These are phyloP conservation scores for Chrysosporium keratinophilum DNA, from an alignment of 2,329 filamentous ascomycete species.

Conservation along the genomic window DNA sequence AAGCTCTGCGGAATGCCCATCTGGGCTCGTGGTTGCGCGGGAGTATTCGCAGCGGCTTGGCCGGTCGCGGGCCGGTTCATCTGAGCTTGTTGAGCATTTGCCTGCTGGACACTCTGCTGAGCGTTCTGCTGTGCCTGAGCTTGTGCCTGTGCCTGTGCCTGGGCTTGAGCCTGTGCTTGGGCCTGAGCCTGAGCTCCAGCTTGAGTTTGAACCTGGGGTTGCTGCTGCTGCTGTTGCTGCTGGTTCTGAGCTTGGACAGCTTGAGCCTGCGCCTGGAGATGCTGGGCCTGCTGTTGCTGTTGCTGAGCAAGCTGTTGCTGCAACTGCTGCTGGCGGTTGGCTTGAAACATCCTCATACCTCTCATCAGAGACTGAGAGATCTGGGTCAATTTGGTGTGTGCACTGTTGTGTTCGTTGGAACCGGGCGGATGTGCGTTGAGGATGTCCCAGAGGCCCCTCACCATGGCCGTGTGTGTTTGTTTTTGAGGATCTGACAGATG, in stretches of 20 bases:
- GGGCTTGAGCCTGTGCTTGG: constrained; percentile 15
- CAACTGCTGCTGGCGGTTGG: constrained; percentile 22
- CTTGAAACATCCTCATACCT: constrained; percentile 39
- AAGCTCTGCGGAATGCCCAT: constrained; percentile 33
- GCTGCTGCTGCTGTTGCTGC: constrained; percentile 1
- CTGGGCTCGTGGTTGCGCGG: constrained; percentile 19
- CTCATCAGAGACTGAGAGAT: constrained; percentile 44
- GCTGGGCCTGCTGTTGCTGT: constrained; percentile 24
- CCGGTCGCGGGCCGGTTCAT: constrained; percentile 6
- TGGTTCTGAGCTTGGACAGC: background rate
- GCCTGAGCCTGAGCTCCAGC: constrained; percentile 17
- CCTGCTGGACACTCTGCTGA: constrained; percentile 13
- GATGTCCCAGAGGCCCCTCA: constrained; percentile 46
- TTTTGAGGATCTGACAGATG: constrained; percentile 47
- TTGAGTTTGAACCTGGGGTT: constrained; percentile 11
- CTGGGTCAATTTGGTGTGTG: constrained; percentile 42
- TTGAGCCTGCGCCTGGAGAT: constrained; percentile 21
- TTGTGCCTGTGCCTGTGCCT: constrained; percentile 24
- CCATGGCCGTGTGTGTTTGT: constrained; percentile 44
- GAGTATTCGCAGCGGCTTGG: background rate
- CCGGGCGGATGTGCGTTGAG: constrained; percentile 41
- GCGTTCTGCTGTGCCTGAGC: constrained; percentile 23
- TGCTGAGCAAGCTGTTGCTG: constrained; percentile 25
- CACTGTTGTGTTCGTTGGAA: constrained; percentile 41
- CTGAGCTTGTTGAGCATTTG: constrained; percentile 18